A percentile compares a stretch with the other conserved stretches of the same genome.
Conservation (phyloP, 495 filamentous ascomycete species). For the Hyaloscypha bicolor region DNA sequence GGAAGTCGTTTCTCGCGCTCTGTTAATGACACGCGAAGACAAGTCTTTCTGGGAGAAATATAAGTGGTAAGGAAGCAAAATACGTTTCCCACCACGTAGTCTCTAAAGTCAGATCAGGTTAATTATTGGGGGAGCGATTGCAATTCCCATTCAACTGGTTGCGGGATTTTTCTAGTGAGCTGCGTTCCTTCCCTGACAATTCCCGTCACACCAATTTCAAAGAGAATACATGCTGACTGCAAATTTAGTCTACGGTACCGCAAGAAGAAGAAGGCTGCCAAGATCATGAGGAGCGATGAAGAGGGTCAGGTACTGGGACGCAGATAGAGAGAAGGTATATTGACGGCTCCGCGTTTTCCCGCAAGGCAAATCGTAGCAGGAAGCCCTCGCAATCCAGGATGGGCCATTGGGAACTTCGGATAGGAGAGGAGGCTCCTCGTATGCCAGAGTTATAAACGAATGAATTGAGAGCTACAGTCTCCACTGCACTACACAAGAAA, state of each 20-base stretch:
- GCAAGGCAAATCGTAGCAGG: no score
- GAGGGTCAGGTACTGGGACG: background rate
- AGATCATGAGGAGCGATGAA: conserved; percentile 1
- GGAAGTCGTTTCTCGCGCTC: conserved; percentile 4
- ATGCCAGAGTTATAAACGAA: no score
- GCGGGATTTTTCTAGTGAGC: conserved; percentile 13
- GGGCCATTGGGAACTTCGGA: no score
- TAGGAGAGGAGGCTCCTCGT: no score
- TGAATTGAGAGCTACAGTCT: no score
- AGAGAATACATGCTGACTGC: background rate
- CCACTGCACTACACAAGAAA: no score
- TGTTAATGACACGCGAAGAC: conserved; percentile 5
- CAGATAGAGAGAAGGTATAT: background rate
- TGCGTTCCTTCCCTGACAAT: background rate
- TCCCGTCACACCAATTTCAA: background rate
- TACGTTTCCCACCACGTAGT: no score
- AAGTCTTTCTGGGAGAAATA: conserved; percentile 18
- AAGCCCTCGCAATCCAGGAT: no score
- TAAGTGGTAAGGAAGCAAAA: background rate
- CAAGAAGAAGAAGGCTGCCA: conserved; percentile 9
- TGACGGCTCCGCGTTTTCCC: no score
- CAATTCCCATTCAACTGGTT: conserved; percentile 12
- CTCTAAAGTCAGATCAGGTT: background rate
- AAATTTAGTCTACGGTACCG: conserved; percentile 2
- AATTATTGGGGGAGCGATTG: conserved; percentile 12